These are phyloP conservation scores for Gnaphalium uliginosum DNA, from an alignment of 129 eudicot genomes.

Conservation along the genomic window DNA sequence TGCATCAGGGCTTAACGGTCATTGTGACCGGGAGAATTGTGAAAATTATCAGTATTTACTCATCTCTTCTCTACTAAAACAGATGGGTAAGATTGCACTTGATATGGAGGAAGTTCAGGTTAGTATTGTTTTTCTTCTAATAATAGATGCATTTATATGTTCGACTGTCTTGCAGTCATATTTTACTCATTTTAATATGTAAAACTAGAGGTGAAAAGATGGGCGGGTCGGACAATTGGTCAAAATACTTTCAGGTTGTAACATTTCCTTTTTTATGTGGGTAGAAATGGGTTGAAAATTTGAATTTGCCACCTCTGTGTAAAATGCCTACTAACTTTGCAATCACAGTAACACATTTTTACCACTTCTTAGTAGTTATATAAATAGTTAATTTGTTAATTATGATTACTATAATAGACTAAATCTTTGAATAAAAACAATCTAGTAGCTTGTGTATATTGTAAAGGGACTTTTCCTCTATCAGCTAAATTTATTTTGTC, in stretches of 20 bases:
- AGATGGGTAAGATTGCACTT: constrained; percentile 71
- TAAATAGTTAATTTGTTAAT: too few species aligned
- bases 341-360: neutral
- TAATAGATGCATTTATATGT: neutral
- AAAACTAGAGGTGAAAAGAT: neutral
- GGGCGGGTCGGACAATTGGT: neutral
- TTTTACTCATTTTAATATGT: neutral
- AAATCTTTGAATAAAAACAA: too few species aligned
- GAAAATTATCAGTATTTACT: constrained; percentile 41
- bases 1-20: constrained; percentile 39
- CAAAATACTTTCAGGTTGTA: neutral
- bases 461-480: neutral
- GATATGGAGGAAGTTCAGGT: constrained; percentile 75
- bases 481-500: neutral
- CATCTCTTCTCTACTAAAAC: constrained; percentile 59
- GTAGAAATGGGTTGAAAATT: neutral
- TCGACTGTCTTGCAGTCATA: neutral
- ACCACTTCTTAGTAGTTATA: too few species aligned
- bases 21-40: constrained; percentile 15
- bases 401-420: too few species aligned
- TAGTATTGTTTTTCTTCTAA: neutral
- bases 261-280: neutral
- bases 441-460: neutral
- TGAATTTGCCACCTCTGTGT: neutral
- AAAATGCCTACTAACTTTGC: neutral